Evolutionary conservation across 148 eudicot genomes (phyloP), one percentile per base, ranked within the genome.

Genomic region (Suaeda aralocaspica): DNA sequence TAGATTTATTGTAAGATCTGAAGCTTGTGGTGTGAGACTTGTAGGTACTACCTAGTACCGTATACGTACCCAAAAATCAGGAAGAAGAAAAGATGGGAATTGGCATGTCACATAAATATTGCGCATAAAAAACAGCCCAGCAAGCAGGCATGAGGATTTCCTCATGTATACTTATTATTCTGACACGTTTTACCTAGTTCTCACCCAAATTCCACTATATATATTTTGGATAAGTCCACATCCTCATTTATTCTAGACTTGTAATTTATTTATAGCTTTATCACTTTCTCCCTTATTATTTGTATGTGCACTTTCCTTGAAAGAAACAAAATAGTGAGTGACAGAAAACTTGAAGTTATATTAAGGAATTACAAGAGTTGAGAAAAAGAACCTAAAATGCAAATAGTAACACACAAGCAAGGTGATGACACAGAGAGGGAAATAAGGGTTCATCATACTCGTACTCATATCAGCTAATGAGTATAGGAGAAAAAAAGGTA

Each of bases 401-500:
- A 33, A 14, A 31, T 19, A 44, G 21, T 45, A 26, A 60, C 56
- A n/a, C 46, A 11, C 31, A 2, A 24, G 15, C 4, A 65, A 25
- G 31, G 41, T 18, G 44, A 61, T 33, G 58, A 46, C 9, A 14
- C 18, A 6, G 46, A 18, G 25, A 46, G 30, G 64, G 36, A 3
- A 60, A 2, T 45, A 21, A 24, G 19, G 3, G 14, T 1, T 0
- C 42, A 70, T 3, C 15, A 55, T 5, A 12, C n/a, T 55, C 30
- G 7, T 19, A 22, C 2, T 3, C 7, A 25, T 24, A 21, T 63
- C 24, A 36, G 41, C 62, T 53, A 39, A 68, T 5, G 11, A 78
- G 67, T 34, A 16, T 78, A 34, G 63, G 57, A n/a, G 62, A 85
- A 26, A 79, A 71, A 82, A 87, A 74, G 31, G 91, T 93, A 79